Conservation (phyloP, 2,329 filamentous ascomycete species). For the Pleomassaria siparia region DNA sequence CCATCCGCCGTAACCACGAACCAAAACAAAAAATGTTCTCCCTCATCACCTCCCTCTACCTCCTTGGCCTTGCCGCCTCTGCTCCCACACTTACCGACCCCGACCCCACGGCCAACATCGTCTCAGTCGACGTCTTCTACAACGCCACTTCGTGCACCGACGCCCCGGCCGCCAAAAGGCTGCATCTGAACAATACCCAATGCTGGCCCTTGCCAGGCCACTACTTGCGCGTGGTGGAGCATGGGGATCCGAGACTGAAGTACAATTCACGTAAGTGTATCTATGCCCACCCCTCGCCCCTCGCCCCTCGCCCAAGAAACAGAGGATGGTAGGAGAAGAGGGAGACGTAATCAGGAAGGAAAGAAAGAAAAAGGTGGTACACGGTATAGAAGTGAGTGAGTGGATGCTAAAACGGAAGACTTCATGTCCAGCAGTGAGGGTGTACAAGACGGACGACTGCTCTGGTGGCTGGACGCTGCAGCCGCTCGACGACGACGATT, state of each 20-base stretch:
- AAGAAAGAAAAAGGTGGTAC: no score
- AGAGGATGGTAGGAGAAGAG: no score
- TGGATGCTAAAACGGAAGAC: background rate
- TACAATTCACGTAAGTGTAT: slow-evolving; percentile 11
- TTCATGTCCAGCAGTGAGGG: no score
- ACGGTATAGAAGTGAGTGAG: no score
- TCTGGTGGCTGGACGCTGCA: slow-evolving; percentile 5
- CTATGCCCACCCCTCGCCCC: no score
- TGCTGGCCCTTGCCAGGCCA: background rate
- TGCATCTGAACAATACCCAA: background rate
- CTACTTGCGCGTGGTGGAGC: background rate
- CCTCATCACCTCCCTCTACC: background rate
- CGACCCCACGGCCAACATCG: background rate
- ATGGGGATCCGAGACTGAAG: background rate
- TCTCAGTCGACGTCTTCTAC: slow-evolving; percentile 4
- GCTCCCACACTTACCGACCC: background rate
- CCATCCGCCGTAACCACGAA: background rate
- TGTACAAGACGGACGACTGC: slow-evolving; percentile 7
- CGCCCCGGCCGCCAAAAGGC: background rate
- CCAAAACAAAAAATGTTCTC: background rate
- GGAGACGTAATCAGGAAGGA: no score
- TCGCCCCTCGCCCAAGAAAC: no score
- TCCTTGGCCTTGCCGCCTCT: background rate
- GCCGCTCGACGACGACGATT: background rate
- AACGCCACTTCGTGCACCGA: background rate